Base-by-base conservation (phyloP, 169 alveolate genomes). In the Plasmodium cynomolgi region DNA sequence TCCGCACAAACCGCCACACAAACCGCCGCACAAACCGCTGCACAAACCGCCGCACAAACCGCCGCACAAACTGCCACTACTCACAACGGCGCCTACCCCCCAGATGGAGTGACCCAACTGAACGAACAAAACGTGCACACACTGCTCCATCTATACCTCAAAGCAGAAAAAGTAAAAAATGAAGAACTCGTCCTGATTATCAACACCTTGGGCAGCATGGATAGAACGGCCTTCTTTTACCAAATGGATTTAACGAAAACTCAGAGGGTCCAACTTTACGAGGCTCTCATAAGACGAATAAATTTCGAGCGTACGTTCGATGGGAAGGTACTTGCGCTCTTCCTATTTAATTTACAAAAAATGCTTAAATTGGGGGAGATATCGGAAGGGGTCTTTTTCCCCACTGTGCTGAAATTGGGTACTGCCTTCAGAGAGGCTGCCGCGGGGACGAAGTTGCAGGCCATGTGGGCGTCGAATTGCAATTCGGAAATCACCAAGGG, bases 91-190 rank as follows among this genome's bases (percentile, higher is more conserved):
- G 44, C 62, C 1, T 4, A 50, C 20, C 62, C 62, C 23, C n/a
- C 56, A 44, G 37, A 79, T 37, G 20, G 71, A 37, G 75, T 71
- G 1, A 31, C 9, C 34, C 81, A 33, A 41, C 13, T 90, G 73
- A 80, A 80, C 39, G 94, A 90, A 68, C 68, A 80, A 26, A 80
- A 79, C 54, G 83, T 90, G 71, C 23, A 90, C 54, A n/a, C 72
- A 13, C 41, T 90, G 11, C 58, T 90, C 81, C 41, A n/a, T 17
- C 11, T 39, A 20, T 90, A 90, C 73, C 44, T 90, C 1, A 80
- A 90, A 0, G 47, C 26, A n/a, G 84, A 80, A 34, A 41, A 29
- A 23, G 47, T 80, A 41, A 90, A 74, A 41, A 90, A 80, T 13
- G 82, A 37, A 3, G 91, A 90, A 37, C 81, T 90, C 11, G 26